Percentiles rank a stretch among this genome's conserved stretches.
Conservation (phyloP, 148 eudicot species). For the Pouteria glomerata region DNA sequence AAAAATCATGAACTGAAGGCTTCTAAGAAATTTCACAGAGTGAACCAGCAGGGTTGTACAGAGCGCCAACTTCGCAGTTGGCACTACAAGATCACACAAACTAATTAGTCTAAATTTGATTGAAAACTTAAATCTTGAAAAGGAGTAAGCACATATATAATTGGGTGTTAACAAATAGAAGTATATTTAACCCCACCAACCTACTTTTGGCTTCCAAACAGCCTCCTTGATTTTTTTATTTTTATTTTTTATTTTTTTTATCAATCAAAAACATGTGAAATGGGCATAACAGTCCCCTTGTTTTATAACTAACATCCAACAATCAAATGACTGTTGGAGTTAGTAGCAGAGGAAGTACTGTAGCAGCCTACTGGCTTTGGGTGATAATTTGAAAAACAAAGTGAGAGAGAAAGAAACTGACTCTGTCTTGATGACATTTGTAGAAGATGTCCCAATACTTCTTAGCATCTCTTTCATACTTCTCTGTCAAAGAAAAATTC, state of each 20-base stretch:
- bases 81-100: slow-evolving; percentile 4
- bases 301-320: neutral
- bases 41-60: neutral
- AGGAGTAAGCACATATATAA: neutral
- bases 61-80: neutral
- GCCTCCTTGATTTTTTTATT: too few species aligned
- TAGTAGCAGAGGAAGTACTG: too few species aligned
- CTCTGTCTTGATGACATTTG: slow-evolving; percentile 91
- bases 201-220: neutral
- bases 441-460: slow-evolving; percentile 96
- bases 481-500: slow-evolving; percentile 45
- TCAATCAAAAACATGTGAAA: too few species aligned
- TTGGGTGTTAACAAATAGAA: neutral
- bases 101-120: neutral
- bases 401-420: slow-evolving; percentile 21
- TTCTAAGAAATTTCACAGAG: neutral
- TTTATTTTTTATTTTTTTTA: too few species aligned
- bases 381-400: neutral
- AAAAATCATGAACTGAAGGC: neutral
- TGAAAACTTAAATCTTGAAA: neutral
- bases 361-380: too few species aligned
- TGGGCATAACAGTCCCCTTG: too few species aligned
- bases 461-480: slow-evolving; percentile 90
- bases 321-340: neutral
- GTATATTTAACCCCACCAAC: neutral